Percentiles rank a stretch among this genome's conserved stretches.
Conservation (phyloP, 768 basidiomycete species). For the Mycena vitilis region DNA sequence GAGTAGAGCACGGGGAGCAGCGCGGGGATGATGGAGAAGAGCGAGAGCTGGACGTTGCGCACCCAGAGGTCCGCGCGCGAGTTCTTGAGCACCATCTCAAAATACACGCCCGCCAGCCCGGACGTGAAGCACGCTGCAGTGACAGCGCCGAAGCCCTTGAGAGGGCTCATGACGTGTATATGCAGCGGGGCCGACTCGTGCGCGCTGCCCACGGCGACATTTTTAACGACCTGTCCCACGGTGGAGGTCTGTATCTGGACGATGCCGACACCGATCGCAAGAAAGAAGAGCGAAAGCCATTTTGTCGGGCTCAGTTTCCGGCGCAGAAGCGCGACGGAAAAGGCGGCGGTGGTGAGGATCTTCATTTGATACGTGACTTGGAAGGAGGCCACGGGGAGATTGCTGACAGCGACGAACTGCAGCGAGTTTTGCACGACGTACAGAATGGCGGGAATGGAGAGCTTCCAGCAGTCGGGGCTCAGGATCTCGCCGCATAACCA, state of each 20-base stretch:
- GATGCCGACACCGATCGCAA: slow-evolving; percentile 93
- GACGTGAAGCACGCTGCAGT: slow-evolving; percentile 89
- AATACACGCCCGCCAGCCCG: slow-evolving; percentile 92
- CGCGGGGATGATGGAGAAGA: slow-evolving; percentile 93
- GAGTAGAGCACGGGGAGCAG: slow-evolving; percentile 80
- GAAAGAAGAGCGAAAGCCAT: slow-evolving; percentile 89
- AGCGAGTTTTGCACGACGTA: slow-evolving; percentile 96
- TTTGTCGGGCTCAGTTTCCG: slow-evolving; percentile 77
- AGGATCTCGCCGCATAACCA: slow-evolving; percentile 81
- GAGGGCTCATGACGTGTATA: slow-evolving; percentile 82
- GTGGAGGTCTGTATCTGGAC: slow-evolving; percentile 89
- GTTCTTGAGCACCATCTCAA: slow-evolving; percentile 92
- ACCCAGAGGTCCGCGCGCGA: slow-evolving; percentile 90
- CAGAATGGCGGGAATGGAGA: slow-evolving; percentile 95
- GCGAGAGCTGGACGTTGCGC: slow-evolving; percentile 88
- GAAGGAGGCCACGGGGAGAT: slow-evolving; percentile 96
- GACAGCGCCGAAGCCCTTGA: slow-evolving; percentile 87
- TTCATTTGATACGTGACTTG: slow-evolving; percentile 99
- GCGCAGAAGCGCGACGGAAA: slow-evolving; percentile 87
- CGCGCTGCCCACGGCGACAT: slow-evolving; percentile 71
- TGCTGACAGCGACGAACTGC: slow-evolving; percentile 95
- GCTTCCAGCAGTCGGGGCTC: slow-evolving; percentile 95
- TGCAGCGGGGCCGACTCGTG: slow-evolving; percentile 70
- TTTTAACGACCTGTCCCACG: slow-evolving; percentile 43
- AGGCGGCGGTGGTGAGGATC: slow-evolving; percentile 95